A percentile compares a stretch with the other conserved stretches of the same genome.
These are phyloP conservation scores for Mortierella sp. DNA, from an alignment of 371 early-diverging fungal genomes.

Conservation along the genomic window DNA sequence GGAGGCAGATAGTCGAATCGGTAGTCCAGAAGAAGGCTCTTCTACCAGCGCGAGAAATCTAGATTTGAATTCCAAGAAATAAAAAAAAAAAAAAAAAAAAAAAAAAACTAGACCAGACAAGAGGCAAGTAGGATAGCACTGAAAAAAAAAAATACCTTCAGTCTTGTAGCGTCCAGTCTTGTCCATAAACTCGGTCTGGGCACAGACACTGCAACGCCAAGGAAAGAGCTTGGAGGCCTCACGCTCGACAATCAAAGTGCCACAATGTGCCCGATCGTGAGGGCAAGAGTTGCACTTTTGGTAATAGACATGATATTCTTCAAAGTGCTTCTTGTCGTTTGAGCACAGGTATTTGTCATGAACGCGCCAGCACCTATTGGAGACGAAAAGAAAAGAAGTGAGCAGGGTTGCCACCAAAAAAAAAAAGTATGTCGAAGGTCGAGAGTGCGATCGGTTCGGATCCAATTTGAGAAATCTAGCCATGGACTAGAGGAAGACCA, in stretches of 20 bases:
- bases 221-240: constrained; percentile 53
- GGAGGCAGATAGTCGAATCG: neutral
- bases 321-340: constrained; percentile 42
- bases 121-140: neutral
- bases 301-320: constrained; percentile 50
- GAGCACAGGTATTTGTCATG: constrained; percentile 53
- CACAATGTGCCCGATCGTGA: constrained; percentile 51
- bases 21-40: neutral
- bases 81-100: neutral
- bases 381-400: neutral
- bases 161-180: constrained; percentile 46
- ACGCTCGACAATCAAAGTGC: constrained; percentile 42
- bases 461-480: neutral
- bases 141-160: constrained; percentile 21
- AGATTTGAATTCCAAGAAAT: too few relatives aligned
- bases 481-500: too few relatives aligned
- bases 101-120: neutral
- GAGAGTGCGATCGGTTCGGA: neutral
- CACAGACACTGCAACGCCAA: constrained; percentile 48
- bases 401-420: too few relatives aligned
- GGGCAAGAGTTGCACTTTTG: constrained; percentile 54
- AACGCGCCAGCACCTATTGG: constrained; percentile 47
- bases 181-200: constrained; percentile 49
- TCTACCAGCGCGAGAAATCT: constrained; percentile 48
- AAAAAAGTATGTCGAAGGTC: neutral